Conservation (phyloP, 805 yeast genomes). For the Lipomyces lipofer region DNA sequence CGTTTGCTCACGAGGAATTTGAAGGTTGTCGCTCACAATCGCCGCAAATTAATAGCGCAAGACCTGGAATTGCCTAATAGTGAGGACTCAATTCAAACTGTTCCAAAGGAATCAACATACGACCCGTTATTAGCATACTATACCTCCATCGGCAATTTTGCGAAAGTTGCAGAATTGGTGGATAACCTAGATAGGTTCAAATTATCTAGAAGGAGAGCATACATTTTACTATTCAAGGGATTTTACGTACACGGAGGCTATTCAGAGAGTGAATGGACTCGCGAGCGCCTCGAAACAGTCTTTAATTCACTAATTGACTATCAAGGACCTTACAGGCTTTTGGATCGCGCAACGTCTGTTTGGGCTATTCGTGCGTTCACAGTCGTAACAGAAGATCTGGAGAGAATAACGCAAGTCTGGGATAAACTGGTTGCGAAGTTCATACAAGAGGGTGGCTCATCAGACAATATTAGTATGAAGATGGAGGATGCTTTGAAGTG, state of each 20-base stretch:
- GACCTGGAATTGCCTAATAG: conserved; percentile 13
- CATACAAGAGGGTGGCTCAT: conserved; percentile 1
- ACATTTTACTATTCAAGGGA: conserved; percentile 20
- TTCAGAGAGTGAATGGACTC: conserved; percentile 19
- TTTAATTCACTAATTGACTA: conserved; percentile 15
- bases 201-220: conserved; percentile 14
- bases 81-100: conserved; percentile 26
- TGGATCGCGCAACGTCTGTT: conserved; percentile 9
- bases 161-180: conserved; percentile 24
- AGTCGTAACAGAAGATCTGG: conserved; percentile 1
- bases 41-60: not conserved
- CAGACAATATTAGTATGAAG: conserved; percentile 4
- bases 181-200: conserved; percentile 28
- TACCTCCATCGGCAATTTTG: conserved; percentile 30
- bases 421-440: conserved; percentile 7
- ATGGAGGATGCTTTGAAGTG: conserved; percentile 4
- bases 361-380: conserved; percentile 21
- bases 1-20: conserved; percentile 9
- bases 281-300: conserved; percentile 17
- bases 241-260: conserved; percentile 17
- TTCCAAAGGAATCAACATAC: conserved; percentile 31
- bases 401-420: not conserved
- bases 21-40: conserved; percentile 7
- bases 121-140: conserved; percentile 32
- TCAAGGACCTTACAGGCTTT: not conserved